Percentiles rank a stretch among this genome's conserved stretches.
phyloP scores from a whole-genome alignment of 2,329 filamentous ascomycete genomes.

The Cytospora chrysosperma region DNA sequence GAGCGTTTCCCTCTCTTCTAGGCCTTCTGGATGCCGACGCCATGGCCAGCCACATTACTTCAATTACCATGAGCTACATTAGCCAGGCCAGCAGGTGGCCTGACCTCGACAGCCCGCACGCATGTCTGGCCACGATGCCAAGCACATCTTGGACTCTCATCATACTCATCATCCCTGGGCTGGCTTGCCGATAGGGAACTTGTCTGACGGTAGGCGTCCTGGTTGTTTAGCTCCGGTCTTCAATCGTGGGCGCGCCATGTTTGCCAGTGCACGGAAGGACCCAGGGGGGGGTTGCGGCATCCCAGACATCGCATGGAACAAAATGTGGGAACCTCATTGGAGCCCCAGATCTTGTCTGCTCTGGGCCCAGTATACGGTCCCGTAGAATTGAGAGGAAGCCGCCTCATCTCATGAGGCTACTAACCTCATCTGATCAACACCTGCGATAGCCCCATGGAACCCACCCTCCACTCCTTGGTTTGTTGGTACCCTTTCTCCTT shows the following conservation, averaged over 20 bases:
- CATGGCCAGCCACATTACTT: neutral
- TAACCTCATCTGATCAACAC: conserved; percentile 15
- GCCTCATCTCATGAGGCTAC: conserved; percentile 15
- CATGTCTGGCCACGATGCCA: neutral
- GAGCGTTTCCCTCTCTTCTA: neutral
- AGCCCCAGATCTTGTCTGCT: neutral
- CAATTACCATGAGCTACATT: neutral
- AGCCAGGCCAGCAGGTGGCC: neutral
- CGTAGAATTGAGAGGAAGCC: neutral
- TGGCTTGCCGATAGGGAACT: neutral
- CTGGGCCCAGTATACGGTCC: conserved; percentile 4
- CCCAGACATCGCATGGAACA: neutral
- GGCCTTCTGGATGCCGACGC: neutral
- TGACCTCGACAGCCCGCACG: neutral
- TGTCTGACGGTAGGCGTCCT: neutral
- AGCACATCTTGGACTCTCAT: too few relatives aligned
- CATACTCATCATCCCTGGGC: neutral
- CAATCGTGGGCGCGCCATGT: neutral
- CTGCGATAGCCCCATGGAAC: neutral
- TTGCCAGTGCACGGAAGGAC: neutral
- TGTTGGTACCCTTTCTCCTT: conserved; percentile 2
- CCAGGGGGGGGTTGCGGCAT: neutral
- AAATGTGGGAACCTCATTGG: neutral
- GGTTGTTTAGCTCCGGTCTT: neutral
- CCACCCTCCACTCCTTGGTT: neutral